Evolutionary conservation across 2,329 filamentous ascomycete genomes (phyloP), one percentile per base, ranked within the genome.

Genomic region (Zasmidium citrigriseum): DNA sequence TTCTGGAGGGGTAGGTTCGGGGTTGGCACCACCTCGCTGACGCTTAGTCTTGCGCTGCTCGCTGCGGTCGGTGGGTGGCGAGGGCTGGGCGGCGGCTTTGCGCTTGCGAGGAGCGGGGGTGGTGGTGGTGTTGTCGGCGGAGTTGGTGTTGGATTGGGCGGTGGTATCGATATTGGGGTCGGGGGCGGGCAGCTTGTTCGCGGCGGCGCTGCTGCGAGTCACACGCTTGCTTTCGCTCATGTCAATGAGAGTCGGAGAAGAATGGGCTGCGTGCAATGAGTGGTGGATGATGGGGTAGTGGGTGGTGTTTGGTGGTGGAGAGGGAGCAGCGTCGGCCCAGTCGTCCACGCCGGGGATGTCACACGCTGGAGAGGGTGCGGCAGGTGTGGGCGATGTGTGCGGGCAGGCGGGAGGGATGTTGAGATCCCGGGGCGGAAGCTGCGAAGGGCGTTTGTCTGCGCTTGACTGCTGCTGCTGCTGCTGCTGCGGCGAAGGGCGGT

Each of bases 151-250:
- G 50, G 54, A 52, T 55, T 54, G 49, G 54, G 52, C 54, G 57
- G 61, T 55, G 47, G 57, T 61, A 79, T 78, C 68, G 78, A 79
- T 78, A 80, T 24, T 68, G 44, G 60, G 51, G 55, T 29, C 54
- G 72, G 82, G 83, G 78, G 90, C 89, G 81, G 90, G 90, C 85
- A 91, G 88, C 83, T 92, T 92, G 81, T 93, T 89, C 77, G 93
- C 60, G 54, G 66, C 58, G 54, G 64, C 63, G 57, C 34, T 41
- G 14, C 34, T 11, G 34, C 64, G 64, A 50, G 62, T 64, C 25
- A 66, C 46, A 57, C 64, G 64, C 58, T 64, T 62, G 57, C 62
- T 66, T 63, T 59, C 54, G 64, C 62, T 61, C 64, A 66, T 66
- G 64, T 66, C 60, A 66, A 64, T 60, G 38, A 60, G 24, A 47